Conservation (phyloP, 2,329 filamentous ascomycete genomes). For the Exophiala lecanii-corni region DNA sequence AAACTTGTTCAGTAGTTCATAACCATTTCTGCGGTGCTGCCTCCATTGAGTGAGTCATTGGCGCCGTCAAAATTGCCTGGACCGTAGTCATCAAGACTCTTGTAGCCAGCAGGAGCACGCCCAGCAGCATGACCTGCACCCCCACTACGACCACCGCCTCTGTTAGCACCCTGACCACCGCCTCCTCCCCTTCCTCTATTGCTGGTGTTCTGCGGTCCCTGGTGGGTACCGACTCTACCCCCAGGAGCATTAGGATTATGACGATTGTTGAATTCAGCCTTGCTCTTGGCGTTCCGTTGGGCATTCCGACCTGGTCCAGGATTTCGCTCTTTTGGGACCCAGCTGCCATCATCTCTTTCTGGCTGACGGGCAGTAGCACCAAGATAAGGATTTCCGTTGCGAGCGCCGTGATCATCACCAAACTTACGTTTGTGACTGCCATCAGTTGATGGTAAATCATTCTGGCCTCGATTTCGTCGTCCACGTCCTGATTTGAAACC, state of each 20-base stretch:
- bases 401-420: constrained; percentile 52
- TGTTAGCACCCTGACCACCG: constrained; percentile 30
- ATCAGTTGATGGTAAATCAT: constrained; percentile 40
- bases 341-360: constrained; percentile 28
- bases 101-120: constrained; percentile 50
- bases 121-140: constrained; percentile 13
- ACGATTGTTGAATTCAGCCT: constrained; percentile 22
- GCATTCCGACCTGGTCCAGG: constrained; percentile 11
- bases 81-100: constrained; percentile 60
- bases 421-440: constrained; percentile 53
- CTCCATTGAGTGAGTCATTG: constrained; percentile 18
- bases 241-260: constrained; percentile 11
- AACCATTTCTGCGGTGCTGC: constrained; percentile 20
- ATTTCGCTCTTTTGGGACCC: constrained; percentile 5
- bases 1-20: constrained; percentile 25
- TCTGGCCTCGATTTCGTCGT: constrained; percentile 58
- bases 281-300: constrained; percentile 20
- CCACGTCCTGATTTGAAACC: constrained; percentile 8
- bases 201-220: constrained; percentile 7
- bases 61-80: constrained; percentile 30
- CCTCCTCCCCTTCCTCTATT: constrained; percentile 13
- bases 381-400: constrained; percentile 33
- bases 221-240: constrained; percentile 8
- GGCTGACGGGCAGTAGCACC: constrained; percentile 28
- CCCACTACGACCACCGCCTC: constrained; percentile 34